phyloP scores from a whole-genome alignment of 306 rosid species.

The Psophocarpus tetragonolobus region DNA sequence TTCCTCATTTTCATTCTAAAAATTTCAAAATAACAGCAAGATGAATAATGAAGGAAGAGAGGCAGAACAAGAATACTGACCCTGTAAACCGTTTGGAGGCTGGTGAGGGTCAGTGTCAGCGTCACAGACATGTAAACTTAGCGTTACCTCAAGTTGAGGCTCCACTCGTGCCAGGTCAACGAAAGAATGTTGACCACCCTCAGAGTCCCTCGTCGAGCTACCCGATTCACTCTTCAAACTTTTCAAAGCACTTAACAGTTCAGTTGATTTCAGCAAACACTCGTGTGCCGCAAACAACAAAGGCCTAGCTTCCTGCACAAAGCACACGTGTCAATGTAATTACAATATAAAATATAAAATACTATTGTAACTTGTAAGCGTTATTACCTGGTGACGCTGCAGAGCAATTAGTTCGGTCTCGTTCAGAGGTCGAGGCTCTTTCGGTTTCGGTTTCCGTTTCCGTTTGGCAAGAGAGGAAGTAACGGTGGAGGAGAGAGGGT shows the following conservation, averaged over 20 bases:
- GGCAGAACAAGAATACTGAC: slow-evolving; percentile 38
- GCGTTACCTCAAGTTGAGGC: slow-evolving; percentile 62
- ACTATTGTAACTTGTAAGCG: background rate
- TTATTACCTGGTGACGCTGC: slow-evolving; percentile 70
- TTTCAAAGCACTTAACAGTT: slow-evolving; percentile 54
- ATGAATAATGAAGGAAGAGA: background rate
- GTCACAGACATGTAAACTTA: slow-evolving; percentile 35
- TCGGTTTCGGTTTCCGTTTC: slow-evolving; percentile 63
- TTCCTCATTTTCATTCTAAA: background rate
- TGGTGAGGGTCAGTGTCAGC: background rate
- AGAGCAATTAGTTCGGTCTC: slow-evolving; percentile 74
- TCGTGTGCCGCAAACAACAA: slow-evolving; percentile 63
- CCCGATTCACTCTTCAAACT: slow-evolving; percentile 46
- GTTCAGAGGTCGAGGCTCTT: slow-evolving; percentile 51
- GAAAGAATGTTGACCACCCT: slow-evolving; percentile 48
- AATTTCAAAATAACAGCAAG: background rate
- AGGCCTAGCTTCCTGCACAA: slow-evolving; percentile 68
- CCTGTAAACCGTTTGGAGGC: slow-evolving; percentile 39
- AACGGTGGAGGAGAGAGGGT: slow-evolving; percentile 21
- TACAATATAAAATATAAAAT: background rate
- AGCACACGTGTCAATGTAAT: background rate
- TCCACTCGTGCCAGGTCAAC: slow-evolving; percentile 58
- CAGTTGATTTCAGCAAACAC: slow-evolving; percentile 53
- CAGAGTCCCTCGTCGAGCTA: slow-evolving; percentile 20
- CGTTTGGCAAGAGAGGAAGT: slow-evolving; percentile 49